Percentiles rank a stretch among this genome's conserved stretches.
phyloP scores from a whole-genome alignment of 768 basidiomycete genomes.

The Hemileccinum impolitum region DNA sequence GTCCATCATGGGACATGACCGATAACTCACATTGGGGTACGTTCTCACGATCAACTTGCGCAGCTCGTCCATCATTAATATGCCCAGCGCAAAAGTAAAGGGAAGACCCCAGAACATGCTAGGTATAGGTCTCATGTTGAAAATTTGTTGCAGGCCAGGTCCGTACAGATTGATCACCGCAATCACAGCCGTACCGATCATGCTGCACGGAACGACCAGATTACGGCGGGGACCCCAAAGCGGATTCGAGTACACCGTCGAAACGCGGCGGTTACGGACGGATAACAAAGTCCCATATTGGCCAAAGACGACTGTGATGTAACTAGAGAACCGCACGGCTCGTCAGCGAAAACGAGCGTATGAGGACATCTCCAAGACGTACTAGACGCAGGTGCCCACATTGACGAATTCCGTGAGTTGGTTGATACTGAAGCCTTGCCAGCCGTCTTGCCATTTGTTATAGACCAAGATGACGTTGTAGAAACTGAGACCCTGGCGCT shows the following conservation, averaged over 20 bases:
- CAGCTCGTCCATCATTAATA: slow-evolving; percentile 43
- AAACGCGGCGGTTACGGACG: slow-evolving; percentile 30
- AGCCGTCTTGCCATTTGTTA: slow-evolving; percentile 38
- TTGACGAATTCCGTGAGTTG: slow-evolving; percentile 35
- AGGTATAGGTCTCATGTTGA: slow-evolving; percentile 39
- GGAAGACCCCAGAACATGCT: slow-evolving; percentile 45
- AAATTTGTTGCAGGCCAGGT: slow-evolving; percentile 27
- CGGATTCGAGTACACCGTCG: slow-evolving; percentile 25
- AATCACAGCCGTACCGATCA: slow-evolving; percentile 30
- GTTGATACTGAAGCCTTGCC: slow-evolving; percentile 27
- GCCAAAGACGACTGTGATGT: slow-evolving; percentile 33
- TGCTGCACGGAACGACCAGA: slow-evolving; percentile 30
- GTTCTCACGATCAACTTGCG: slow-evolving; percentile 44
- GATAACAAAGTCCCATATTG: slow-evolving; percentile 26
- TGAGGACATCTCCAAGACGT: slow-evolving; percentile 23
- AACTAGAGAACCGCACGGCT: slow-evolving; percentile 22
- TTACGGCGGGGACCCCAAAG: slow-evolving; percentile 40
- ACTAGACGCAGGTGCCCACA: slow-evolving; percentile 44
- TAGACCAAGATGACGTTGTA: slow-evolving; percentile 37
- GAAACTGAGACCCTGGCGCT: slow-evolving; percentile 31
- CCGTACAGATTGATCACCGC: slow-evolving; percentile 37
- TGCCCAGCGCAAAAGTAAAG: slow-evolving; percentile 39
- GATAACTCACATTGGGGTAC: slow-evolving; percentile 37
- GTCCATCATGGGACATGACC: no score
- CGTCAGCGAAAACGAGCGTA: not conserved